Conservation (phyloP, 257 asterid genomes). For the Paraleonurus japonicus region DNA sequence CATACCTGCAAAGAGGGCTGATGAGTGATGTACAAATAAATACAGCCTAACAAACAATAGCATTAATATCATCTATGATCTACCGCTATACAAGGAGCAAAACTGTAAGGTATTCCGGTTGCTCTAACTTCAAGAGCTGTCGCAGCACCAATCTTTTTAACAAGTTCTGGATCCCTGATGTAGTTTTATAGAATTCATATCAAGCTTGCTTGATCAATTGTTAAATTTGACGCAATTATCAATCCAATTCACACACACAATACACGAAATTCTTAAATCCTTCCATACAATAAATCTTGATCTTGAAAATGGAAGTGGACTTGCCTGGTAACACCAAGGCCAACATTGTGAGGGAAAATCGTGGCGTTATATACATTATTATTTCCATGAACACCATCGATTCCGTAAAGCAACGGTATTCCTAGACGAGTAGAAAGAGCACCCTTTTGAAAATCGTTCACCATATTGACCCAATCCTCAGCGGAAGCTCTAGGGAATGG, state of each 20-base stretch:
- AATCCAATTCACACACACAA: neutral
- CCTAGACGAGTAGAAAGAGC: constrained; percentile 47
- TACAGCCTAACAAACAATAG: neutral
- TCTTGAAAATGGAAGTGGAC: constrained; percentile 7
- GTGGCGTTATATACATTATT: constrained; percentile 54
- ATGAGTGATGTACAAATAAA: neutral
- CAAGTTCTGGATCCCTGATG: constrained; percentile 48
- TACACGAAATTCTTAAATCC: neutral
- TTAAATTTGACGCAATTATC: neutral
- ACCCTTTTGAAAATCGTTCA: constrained; percentile 44
- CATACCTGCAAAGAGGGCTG: constrained; percentile 37
- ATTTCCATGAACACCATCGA: constrained; percentile 58
- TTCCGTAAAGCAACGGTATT: constrained; percentile 60
- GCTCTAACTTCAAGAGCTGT: constrained; percentile 66
- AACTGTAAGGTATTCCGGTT: constrained; percentile 47
- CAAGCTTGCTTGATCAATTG: neutral
- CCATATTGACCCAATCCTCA: constrained; percentile 50
- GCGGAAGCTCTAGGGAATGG: constrained; percentile 44
- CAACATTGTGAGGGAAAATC: constrained; percentile 62
- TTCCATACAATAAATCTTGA: neutral
- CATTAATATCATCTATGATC: neutral
- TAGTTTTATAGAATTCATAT: neutral
- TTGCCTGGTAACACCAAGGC: constrained; percentile 63
- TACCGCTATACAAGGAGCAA: constrained; percentile 63
- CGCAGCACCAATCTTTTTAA: constrained; percentile 52